A percentile compares a stretch with the other conserved stretches of the same genome.
Conservation (phyloP, 192 early-diverging fungal species). For the Coemansia nantahalensis region DNA sequence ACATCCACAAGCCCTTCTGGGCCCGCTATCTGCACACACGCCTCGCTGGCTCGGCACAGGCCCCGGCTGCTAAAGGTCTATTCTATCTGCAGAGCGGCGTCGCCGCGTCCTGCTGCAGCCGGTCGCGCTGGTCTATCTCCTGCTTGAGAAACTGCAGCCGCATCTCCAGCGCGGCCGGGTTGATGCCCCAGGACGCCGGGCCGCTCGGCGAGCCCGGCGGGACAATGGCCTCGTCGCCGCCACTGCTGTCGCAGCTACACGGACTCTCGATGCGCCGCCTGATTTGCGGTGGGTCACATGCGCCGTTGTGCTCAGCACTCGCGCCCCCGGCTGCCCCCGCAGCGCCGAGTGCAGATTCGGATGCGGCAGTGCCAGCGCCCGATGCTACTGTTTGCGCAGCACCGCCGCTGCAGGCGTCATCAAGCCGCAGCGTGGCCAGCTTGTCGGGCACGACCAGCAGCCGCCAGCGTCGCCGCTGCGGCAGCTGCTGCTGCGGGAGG, state of each 20-base stretch:
- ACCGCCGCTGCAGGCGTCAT: neutral
- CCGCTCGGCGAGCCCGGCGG: constrained; percentile 10
- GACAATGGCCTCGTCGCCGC: neutral
- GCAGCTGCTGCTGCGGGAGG: neutral
- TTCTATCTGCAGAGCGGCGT: no score
- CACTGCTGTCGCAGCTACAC: neutral
- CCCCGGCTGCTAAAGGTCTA: constrained; percentile 1
- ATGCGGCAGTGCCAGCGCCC: no score
- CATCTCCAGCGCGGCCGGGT: constrained; percentile 40
- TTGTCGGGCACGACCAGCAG: constrained; percentile 37
- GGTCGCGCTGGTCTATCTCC: constrained; percentile 48
- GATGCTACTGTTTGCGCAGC: neutral
- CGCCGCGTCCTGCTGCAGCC: constrained; percentile 14
- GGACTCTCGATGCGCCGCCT: neutral
- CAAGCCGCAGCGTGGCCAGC: constrained; percentile 24
- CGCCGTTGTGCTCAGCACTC: neutral
- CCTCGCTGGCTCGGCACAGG: neutral
- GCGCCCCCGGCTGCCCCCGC: neutral
- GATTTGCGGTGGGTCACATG: constrained; percentile 3
- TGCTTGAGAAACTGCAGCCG: constrained; percentile 45
- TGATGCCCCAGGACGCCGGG: constrained; percentile 28
- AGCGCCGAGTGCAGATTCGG: no score
- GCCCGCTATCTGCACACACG: no score
- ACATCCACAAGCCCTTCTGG: no score
- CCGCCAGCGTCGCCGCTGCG: constrained; percentile 12